phyloP scores from a whole-genome alignment of 2,329 filamentous ascomycete genomes.

The Cladophialophora bantiana region DNA sequence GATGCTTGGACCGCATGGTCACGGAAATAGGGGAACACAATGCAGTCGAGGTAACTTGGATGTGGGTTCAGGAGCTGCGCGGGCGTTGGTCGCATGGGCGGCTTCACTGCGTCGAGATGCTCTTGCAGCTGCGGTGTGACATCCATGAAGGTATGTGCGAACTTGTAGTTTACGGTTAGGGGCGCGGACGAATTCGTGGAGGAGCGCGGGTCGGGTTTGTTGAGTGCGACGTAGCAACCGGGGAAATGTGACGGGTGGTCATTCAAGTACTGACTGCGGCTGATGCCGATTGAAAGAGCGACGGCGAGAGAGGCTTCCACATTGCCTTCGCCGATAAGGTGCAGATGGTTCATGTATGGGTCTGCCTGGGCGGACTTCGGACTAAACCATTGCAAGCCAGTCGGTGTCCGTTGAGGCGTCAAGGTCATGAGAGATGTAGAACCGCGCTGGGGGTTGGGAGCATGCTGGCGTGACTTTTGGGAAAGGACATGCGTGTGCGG shows the following conservation, averaged over 20 bases:
- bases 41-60: slow-evolving; percentile 37
- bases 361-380: slow-evolving; percentile 11
- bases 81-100: slow-evolving; percentile 28
- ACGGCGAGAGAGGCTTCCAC: slow-evolving; percentile 34
- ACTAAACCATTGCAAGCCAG: neutral
- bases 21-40: slow-evolving; percentile 36
- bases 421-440: slow-evolving; percentile 13
- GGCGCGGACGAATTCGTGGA: neutral
- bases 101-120: slow-evolving; percentile 25
- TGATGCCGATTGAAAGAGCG: slow-evolving; percentile 30
- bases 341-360: slow-evolving; percentile 35
- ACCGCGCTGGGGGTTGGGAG: neutral
- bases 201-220: slow-evolving; percentile 14
- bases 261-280: slow-evolving; percentile 34
- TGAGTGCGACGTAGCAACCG: slow-evolving; percentile 28
- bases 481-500: neutral
- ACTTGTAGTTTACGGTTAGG: slow-evolving; percentile 9
- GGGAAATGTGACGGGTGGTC: slow-evolving; percentile 37
- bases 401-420: slow-evolving; percentile 12
- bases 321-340: slow-evolving; percentile 23
- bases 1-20: slow-evolving; percentile 32
- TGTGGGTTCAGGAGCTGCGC: slow-evolving; percentile 32
- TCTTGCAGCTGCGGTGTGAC: slow-evolving; percentile 25
- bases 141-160: slow-evolving; percentile 18
- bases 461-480: neutral